These are phyloP conservation scores for Corinectria fuckeliana DNA, from an alignment of 2,329 filamentous ascomycete genomes.

Conservation along the genomic window DNA sequence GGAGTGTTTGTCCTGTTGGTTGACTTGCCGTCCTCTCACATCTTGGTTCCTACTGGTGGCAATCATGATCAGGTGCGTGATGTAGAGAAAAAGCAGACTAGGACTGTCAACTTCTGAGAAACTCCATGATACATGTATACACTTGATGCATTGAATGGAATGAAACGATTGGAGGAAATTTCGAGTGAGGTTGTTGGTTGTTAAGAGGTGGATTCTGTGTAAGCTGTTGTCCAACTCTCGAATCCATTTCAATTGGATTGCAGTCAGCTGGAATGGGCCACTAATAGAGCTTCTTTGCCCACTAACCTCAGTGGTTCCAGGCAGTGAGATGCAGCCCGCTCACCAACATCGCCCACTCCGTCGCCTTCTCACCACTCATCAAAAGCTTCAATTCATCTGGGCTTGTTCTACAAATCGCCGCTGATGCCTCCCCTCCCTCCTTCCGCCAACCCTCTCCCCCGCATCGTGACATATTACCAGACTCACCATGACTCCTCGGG, in stretches of 20 bases:
- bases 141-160: neutral
- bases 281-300: neutral
- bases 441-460: conserved; percentile 46
- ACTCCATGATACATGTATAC: neutral
- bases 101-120: conserved; percentile 22
- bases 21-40: neutral
- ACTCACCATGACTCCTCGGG: conserved; percentile 57
- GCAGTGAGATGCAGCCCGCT: neutral
- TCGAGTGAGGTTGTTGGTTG: neutral
- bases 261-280: neutral
- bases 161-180: neutral
- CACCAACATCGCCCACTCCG: conserved; percentile 16
- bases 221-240: no score
- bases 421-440: conserved; percentile 43
- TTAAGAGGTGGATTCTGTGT: neutral
- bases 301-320: conserved; percentile 11
- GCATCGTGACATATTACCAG: conserved; percentile 61
- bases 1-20: no score
- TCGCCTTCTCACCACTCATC: conserved; percentile 5
- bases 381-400: neutral
- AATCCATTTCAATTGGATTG: neutral
- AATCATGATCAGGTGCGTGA: conserved; percentile 13
- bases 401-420: conserved; percentile 3
- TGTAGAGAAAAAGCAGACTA: conserved; percentile 25
- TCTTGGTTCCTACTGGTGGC: no score